A percentile compares a stretch with the other conserved stretches of the same genome.
These are phyloP conservation scores for Gossypium schwendimanii DNA, from an alignment of 441 rosid species.

Conservation along the genomic window DNA sequence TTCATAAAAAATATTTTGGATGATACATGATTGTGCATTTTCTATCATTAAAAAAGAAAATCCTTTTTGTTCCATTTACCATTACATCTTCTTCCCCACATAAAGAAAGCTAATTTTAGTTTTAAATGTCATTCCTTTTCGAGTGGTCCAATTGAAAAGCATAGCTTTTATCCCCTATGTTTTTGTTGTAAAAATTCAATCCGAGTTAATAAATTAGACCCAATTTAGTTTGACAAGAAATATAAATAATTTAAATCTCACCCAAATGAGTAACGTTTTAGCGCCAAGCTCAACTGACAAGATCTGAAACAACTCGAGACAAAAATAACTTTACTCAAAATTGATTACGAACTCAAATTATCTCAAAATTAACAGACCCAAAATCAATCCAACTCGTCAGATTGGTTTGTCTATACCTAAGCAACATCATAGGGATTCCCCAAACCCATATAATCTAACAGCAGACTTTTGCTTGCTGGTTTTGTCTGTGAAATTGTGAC, in stretches of 20 bases:
- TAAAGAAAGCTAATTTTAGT: not conserved
- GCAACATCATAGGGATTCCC: not conserved
- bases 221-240: too few species aligned
- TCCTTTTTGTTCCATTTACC: not conserved
- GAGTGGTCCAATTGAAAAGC: constrained; percentile 16
- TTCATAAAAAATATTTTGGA: not conserved
- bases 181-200: not conserved
- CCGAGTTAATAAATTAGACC: too few species aligned
- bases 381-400: too few species aligned
- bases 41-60: not conserved
- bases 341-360: too few species aligned
- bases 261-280: too few species aligned
- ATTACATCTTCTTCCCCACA: not conserved
- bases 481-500: not conserved
- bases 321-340: too few species aligned
- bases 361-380: too few species aligned
- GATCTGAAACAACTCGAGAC: too few species aligned
- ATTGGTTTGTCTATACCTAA: too few species aligned
- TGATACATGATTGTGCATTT: not conserved
- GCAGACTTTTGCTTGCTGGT: not conserved
- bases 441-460: too few species aligned
- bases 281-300: too few species aligned
- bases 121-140: constrained; percentile 10
- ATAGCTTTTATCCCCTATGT: not conserved
- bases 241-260: too few species aligned